These are phyloP conservation scores for Yamadazyma sp. DNA, from an alignment of 805 yeast species.

Conservation along the genomic window DNA sequence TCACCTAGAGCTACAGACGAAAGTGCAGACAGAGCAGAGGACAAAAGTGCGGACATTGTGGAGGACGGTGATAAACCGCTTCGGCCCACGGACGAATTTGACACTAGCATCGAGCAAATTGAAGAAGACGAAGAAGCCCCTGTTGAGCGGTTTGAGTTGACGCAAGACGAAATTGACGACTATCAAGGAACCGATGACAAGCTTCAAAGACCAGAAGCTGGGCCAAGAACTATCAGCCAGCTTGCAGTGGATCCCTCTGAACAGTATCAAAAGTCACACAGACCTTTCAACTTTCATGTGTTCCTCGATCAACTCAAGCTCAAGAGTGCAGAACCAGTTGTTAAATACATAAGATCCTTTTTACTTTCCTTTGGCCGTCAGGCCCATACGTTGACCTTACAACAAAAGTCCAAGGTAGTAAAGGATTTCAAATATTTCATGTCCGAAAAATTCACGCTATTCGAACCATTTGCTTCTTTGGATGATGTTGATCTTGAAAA, in stretches of 20 bases:
- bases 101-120: constrained; percentile 8
- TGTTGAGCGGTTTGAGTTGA: constrained; percentile 22
- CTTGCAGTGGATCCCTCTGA: constrained; percentile 28
- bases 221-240: constrained; percentile 14
- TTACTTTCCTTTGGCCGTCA: constrained; percentile 70
- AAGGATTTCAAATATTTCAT: constrained; percentile 76
- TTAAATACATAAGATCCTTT: constrained; percentile 82
- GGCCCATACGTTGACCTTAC: constrained; percentile 57
- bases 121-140: constrained; percentile 14
- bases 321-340: constrained; percentile 83
- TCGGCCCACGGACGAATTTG: too few relatives aligned
- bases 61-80: too few relatives aligned
- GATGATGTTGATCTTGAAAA: constrained; percentile 59
- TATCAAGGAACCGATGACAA: neutral
- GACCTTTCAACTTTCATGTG: constrained; percentile 77
- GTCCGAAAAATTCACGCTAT: constrained; percentile 55
- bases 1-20: too few relatives aligned
- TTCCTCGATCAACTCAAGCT: constrained; percentile 71
- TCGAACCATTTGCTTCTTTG: constrained; percentile 74
- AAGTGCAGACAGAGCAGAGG: too few relatives aligned
- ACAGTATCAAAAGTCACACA: constrained; percentile 42
- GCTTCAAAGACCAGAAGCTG: constrained; percentile 3
- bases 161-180: constrained; percentile 14
- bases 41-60: too few relatives aligned
- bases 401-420: constrained; percentile 77